phyloP scores from a whole-genome alignment of 23 red algal species.

The Gracilaria vermiculophylla region DNA sequence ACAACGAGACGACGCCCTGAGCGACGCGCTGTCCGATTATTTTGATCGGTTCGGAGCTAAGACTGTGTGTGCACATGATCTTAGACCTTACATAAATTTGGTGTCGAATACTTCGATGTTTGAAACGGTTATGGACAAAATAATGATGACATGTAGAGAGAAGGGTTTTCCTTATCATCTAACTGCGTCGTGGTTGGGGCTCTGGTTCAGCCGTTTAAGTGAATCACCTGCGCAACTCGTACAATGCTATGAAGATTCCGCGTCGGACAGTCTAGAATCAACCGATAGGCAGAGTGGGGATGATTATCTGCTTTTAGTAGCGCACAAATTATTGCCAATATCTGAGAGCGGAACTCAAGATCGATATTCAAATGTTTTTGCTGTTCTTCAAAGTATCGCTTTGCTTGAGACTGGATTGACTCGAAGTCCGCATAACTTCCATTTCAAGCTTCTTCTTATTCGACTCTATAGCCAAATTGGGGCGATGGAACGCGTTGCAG shows the following conservation, averaged over 20 bases:
- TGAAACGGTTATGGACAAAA: conserved; percentile 9
- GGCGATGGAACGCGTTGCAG: conserved; percentile 26
- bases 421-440: conserved; percentile 53
- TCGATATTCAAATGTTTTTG: conserved; percentile 26
- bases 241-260: neutral
- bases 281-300: conserved; percentile 64
- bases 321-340: conserved; percentile 44
- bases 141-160: neutral
- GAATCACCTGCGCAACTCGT: conserved; percentile 19
- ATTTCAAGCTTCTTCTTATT: conserved; percentile 63
- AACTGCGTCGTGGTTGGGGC: conserved; percentile 33
- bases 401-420: conserved; percentile 42
- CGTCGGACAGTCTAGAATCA: neutral
- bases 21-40: conserved; percentile 2
- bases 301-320: conserved; percentile 53
- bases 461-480: conserved; percentile 45
- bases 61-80: conserved; percentile 48
- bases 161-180: conserved; percentile 33
- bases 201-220: conserved; percentile 32
- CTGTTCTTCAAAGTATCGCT: conserved; percentile 34
- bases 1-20: neutral
- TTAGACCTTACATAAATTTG: conserved; percentile 33
- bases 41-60: conserved; percentile 45
- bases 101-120: neutral
- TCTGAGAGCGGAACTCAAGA: neutral